A percentile compares a stretch with the other conserved stretches of the same genome.
Conservation (phyloP, 208 protist genomes). For the Leishmania tropica region DNA sequence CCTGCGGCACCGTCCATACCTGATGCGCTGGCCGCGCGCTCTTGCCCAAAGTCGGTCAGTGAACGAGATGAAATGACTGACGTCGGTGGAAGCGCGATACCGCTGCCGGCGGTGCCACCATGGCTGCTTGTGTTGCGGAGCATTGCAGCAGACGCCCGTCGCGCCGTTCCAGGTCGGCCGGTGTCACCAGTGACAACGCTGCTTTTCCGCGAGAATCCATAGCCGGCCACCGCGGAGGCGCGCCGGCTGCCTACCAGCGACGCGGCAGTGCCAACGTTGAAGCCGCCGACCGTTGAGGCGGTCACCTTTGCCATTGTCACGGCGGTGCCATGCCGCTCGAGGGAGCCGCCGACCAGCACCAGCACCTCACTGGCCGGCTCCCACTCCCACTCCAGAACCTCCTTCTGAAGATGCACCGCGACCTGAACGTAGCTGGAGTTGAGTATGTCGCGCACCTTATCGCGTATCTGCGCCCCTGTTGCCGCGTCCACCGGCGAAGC, state of each 20-base stretch:
- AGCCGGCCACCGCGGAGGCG: not conserved
- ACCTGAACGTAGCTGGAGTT: constrained; percentile 7
- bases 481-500: not conserved
- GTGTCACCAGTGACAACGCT: not conserved
- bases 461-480: constrained; percentile 4
- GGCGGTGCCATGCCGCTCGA: constrained; percentile 30
- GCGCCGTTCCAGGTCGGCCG: not conserved
- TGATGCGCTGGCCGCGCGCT: not conserved
- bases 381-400: constrained; percentile 63
- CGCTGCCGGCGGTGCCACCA: not conserved
- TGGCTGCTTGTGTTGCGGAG: not conserved
- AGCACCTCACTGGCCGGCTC: constrained; percentile 75
- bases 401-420: constrained; percentile 43
- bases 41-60: not conserved
- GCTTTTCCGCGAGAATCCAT: not conserved
- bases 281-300: not conserved
- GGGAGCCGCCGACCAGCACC: constrained; percentile 51
- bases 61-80: not conserved
- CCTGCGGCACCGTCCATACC: not conserved
- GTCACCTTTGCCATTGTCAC: constrained; percentile 14
- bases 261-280: not conserved
- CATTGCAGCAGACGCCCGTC: not conserved
- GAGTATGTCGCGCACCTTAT: constrained; percentile 18
- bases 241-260: not conserved
- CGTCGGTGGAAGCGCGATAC: not conserved